phyloP scores from a whole-genome alignment of 1,139 yeast genomes.

The Komagataea norvegica region DNA sequence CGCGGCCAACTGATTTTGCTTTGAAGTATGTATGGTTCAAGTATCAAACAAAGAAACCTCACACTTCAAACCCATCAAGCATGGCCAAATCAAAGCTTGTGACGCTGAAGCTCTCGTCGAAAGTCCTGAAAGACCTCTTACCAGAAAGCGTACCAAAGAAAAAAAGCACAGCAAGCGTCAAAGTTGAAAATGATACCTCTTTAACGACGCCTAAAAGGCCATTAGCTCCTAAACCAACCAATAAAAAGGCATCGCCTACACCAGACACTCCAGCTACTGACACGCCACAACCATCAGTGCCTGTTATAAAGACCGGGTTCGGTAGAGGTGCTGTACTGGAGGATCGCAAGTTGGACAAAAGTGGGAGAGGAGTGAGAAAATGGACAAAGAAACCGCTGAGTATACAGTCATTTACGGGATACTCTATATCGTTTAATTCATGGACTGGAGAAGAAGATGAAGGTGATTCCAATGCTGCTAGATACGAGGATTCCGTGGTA shows the following conservation, averaged over 20 bases:
- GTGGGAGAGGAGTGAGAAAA: slow-evolving; percentile 45
- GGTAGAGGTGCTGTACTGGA: slow-evolving; percentile 13
- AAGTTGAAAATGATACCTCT: slow-evolving; percentile 6
- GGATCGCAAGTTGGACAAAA: slow-evolving; percentile 36
- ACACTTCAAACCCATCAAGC: not conserved
- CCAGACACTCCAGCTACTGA: slow-evolving; percentile 6
- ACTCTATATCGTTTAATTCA: slow-evolving; percentile 40
- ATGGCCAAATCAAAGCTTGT: slow-evolving; percentile 24
- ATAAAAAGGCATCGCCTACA: slow-evolving; percentile 13
- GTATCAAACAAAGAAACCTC: too few species aligned
- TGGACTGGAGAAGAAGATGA: slow-evolving; percentile 33
- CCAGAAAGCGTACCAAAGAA: slow-evolving; percentile 7
- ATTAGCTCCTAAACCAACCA: slow-evolving; percentile 21
- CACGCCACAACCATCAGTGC: slow-evolving; percentile 7
- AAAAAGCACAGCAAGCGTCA: slow-evolving; percentile 1
- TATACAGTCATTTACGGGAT: slow-evolving; percentile 60
- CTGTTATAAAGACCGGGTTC: slow-evolving; percentile 9
- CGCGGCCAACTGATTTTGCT: too few species aligned
- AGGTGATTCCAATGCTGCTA: not conserved
- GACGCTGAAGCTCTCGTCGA: slow-evolving; percentile 27
- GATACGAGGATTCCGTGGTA: slow-evolving; percentile 6
- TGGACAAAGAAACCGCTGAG: slow-evolving; percentile 47
- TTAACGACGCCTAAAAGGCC: slow-evolving; percentile 12
- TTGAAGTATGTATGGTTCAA: too few species aligned
- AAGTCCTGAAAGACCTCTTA: slow-evolving; percentile 21